These are phyloP conservation scores for Coniochaeta ligniaria DNA, from an alignment of 2,329 filamentous ascomycete species.

Conservation along the genomic window DNA sequence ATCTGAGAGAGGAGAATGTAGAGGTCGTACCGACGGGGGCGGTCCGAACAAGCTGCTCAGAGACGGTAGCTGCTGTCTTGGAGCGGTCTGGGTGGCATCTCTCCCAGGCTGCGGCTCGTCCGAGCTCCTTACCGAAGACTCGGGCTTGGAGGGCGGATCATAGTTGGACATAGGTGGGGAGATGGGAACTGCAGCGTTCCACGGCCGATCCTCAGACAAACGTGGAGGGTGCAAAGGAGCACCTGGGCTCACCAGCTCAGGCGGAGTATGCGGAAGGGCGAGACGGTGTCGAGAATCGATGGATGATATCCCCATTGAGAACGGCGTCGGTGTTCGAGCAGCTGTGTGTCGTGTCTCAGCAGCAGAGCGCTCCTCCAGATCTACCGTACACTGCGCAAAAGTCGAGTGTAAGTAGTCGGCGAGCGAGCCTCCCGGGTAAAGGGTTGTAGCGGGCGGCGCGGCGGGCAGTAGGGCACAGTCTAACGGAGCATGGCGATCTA, in stretches of 20 bases:
- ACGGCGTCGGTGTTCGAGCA: slow-evolving; percentile 12
- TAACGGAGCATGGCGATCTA: neutral
- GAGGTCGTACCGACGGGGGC: slow-evolving; percentile 31
- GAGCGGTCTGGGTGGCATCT: slow-evolving; percentile 20
- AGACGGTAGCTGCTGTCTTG: slow-evolving; percentile 45
- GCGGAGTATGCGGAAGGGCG: slow-evolving; percentile 45
- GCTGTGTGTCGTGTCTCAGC: slow-evolving; percentile 10
- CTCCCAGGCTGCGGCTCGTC: slow-evolving; percentile 28
- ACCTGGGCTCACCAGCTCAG: slow-evolving; percentile 45
- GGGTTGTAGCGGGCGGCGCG: neutral
- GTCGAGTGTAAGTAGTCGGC: neutral
- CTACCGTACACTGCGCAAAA: neutral
- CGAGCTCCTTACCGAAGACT: slow-evolving; percentile 31
- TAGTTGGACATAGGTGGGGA: slow-evolving; percentile 53
- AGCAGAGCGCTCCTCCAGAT: neutral
- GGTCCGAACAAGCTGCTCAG: slow-evolving; percentile 51
- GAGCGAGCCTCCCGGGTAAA: neutral
- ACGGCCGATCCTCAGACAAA: slow-evolving; percentile 34
- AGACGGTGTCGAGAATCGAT: slow-evolving; percentile 43
- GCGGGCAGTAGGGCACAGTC: neutral
- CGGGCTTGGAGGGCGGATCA: slow-evolving; percentile 38
- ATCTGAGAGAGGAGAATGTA: slow-evolving; percentile 39
- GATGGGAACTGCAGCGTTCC: slow-evolving; percentile 35
- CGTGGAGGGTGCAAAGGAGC: slow-evolving; percentile 39
- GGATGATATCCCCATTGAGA: slow-evolving; percentile 50